Evolutionary conservation across 441 rosid species (phyloP), one percentile per base, ranked within the genome.

Genomic region (Populus hybrid): DNA sequence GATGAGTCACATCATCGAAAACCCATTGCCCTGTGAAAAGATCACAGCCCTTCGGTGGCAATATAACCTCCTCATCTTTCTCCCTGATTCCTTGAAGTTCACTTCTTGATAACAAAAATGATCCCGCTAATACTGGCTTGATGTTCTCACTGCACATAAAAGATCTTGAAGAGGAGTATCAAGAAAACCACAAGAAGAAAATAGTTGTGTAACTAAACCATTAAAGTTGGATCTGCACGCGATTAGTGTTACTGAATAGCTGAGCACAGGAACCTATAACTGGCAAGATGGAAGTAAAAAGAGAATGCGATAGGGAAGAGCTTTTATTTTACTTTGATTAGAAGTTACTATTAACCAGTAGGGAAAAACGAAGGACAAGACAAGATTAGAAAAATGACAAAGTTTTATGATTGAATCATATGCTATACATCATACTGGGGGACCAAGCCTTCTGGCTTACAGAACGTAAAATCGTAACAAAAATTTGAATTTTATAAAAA

Each of bases 1-100:
- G 97, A 72, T 78, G 83, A 5, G 91, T 86, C 32, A 59, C 77
- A 50, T 90, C 84, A 66, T 94, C 97, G 36, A 80, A 81, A 34
- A 92, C 90, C 98, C 98, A 92, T 18, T 88, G 74, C 34, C 97
- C 98, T 20, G 86, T 87, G 82, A 82, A 92, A 67, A 94, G 82
- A 83, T 94, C 93, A 64, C 93, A 94, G 4, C 82, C 90, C 77
- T 84, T 80, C 6, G 95, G 94, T 3, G 90, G 93, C 73, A 89
- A 72, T 6, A 72, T 42, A 26, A 72, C 79, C 28, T 75, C 75
- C 26, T 68, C n/a, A 23, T 71, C 20, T 21, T 67, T 67, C n/a
- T 11, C 66, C 11, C 28, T 63, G 67, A 42, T 40, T 59, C 42
- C 68, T 23, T 36, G 68, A 23, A 36, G 53, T 42, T 23, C 38